A percentile compares a stretch with the other conserved stretches of the same genome.
Evolutionary conservation across 352 stramenopile genomes (phyloP).

Genomic region (Globisporangium paddicum): DNA sequence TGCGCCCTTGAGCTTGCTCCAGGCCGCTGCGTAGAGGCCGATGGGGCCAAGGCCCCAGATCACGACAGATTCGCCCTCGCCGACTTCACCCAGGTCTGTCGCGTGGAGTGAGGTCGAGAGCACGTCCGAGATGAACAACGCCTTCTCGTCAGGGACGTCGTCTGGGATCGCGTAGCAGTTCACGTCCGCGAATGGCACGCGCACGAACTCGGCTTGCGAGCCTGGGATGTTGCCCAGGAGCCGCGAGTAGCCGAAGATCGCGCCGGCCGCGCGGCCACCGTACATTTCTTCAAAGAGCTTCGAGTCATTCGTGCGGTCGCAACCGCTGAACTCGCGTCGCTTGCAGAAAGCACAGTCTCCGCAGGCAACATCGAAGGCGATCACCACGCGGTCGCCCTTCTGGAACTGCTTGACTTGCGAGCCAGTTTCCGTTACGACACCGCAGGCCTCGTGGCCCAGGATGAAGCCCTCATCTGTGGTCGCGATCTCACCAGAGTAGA

Average conservation of each 20-base stretch:
- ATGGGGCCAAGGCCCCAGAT: constrained; percentile 70
- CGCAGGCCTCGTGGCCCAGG: constrained; percentile 61
- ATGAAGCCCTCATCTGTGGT: constrained; percentile 53
- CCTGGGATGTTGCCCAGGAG: constrained; percentile 56
- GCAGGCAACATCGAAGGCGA: constrained; percentile 67
- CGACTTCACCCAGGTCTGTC: constrained; percentile 50
- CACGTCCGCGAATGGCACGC: constrained; percentile 62
- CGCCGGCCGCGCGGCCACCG: constrained; percentile 54
- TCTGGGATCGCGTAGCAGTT: constrained; percentile 66
- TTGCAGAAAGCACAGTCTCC: constrained; percentile 62
- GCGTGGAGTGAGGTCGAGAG: constrained; percentile 45
- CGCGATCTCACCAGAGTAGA: constrained; percentile 29
- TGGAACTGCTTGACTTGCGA: constrained; percentile 43
- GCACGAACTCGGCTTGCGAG: constrained; percentile 68
- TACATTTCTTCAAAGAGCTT: constrained; percentile 57
- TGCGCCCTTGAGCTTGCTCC: constrained; percentile 59
- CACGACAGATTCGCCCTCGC: constrained; percentile 42
- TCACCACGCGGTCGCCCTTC: constrained; percentile 58
- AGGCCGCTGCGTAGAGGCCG: constrained; percentile 47
- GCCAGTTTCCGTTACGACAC: constrained; percentile 52
- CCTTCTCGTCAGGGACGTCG: constrained; percentile 53
- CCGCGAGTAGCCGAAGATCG: constrained; percentile 50
- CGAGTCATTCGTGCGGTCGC: constrained; percentile 70
- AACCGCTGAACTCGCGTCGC: constrained; percentile 49
- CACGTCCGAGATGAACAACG: constrained; percentile 47